Evolutionary conservation across 441 rosid genomes (phyloP).

Genomic region (Lepidium campestre): DNA sequence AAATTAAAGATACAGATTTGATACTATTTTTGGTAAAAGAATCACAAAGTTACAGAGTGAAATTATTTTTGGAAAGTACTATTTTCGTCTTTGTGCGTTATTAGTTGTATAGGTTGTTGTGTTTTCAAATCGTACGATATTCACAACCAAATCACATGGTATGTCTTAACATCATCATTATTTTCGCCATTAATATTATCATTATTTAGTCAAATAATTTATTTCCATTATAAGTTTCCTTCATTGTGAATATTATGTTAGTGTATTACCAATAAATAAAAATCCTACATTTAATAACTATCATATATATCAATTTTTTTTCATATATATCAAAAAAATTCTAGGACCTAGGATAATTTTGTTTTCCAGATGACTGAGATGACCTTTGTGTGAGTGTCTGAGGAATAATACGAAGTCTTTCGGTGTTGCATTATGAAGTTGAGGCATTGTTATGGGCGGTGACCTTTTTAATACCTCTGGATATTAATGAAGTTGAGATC

Average conservation of each 20-base stretch:
- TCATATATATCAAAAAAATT: too few relatives aligned
- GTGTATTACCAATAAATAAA: background rate
- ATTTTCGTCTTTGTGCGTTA: background rate
- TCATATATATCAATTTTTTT: too few relatives aligned
- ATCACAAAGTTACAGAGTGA: background rate
- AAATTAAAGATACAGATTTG: background rate
- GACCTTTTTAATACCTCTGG: too few relatives aligned
- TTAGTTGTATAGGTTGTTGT: slow-evolving; percentile 7
- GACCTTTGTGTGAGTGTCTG: too few relatives aligned
- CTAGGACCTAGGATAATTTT: too few relatives aligned
- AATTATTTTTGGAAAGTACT: background rate
- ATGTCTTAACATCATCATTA: slow-evolving; percentile 14
- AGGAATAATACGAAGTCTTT: too few relatives aligned
- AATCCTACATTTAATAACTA: background rate
- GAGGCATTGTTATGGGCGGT: too few relatives aligned
- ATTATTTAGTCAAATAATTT: background rate
- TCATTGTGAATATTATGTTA: too few relatives aligned
- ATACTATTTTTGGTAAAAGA: slow-evolving; percentile 8
- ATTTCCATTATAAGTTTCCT: background rate
- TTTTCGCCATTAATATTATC: slow-evolving; percentile 4
- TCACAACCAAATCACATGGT: slow-evolving; percentile 21
- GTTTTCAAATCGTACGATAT: background rate
- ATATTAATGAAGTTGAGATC: too few relatives aligned
- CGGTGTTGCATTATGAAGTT: too few relatives aligned
- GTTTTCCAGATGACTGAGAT: too few relatives aligned